Evolutionary conservation across 1,284 basidiomycete species (phyloP).

Genomic region (Malassezia yamatoensis): DNA sequence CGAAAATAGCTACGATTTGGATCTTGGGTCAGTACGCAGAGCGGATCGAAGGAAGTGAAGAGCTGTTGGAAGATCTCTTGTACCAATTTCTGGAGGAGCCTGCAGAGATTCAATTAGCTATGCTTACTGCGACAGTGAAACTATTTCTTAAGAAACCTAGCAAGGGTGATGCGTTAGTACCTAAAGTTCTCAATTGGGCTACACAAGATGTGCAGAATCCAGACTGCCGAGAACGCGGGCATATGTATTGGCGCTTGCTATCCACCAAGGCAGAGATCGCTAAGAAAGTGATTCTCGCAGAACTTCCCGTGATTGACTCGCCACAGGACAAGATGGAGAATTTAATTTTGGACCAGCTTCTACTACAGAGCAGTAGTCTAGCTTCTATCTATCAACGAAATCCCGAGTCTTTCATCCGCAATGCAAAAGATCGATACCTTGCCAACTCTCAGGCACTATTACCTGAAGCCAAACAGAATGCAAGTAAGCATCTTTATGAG

Average conservation of each 20-base stretch:
- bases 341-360: conserved; percentile 39
- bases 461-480: conserved; percentile 27
- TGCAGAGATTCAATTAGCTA: conserved; percentile 86
- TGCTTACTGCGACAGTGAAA: conserved; percentile 91
- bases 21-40: conserved; percentile 95
- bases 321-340: conserved; percentile 84
- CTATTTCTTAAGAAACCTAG: conserved; percentile 91
- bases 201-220: conserved; percentile 97
- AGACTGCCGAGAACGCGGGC: conserved; percentile 88
- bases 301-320: conserved; percentile 92
- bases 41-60: conserved; percentile 88
- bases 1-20: conserved; percentile 93
- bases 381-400: conserved; percentile 38
- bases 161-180: conserved; percentile 76
- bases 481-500: conserved; percentile 30
- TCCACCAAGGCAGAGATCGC: conserved; percentile 85
- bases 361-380: conserved; percentile 39
- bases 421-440: conserved; percentile 31
- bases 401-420: conserved; percentile 39
- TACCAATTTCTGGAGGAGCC: conserved; percentile 87
- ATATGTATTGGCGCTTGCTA: conserved; percentile 98
- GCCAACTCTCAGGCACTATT: conserved; percentile 35
- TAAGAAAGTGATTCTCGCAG: conserved; percentile 75
- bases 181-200: conserved; percentile 89
- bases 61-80: conserved; percentile 81